Evolutionary conservation across 768 basidiomycete species (phyloP), one percentile per base, ranked within the genome.

Genomic region (Rhizopogon roseolus): DNA sequence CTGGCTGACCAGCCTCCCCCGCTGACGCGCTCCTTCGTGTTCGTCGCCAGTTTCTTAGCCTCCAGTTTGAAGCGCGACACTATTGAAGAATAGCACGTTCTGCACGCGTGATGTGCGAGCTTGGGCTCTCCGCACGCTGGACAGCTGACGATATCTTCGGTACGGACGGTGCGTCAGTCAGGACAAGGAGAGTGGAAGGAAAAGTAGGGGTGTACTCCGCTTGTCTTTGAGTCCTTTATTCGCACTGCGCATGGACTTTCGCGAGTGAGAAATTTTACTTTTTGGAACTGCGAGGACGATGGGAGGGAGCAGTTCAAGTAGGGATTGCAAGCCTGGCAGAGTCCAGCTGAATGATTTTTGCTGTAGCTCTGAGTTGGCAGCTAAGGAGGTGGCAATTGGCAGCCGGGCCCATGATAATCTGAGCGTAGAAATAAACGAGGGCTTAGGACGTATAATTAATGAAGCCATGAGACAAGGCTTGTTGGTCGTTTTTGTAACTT

Each of bases 171-270:
- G 6, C 16, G 55, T 60, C 36, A 64, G 53, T 45, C 4, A 42
- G 49, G 32, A 28, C 40, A 28, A 25, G 4, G 28, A 25, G 11
- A 37, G 25, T 49, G 1, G 32, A 19, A 36, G 29, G 44, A 41
- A 50, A 45, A 39, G 38, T 11, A 32, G 56, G 59, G 7, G 71
- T 84, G 56, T 63, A 93, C 96, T 93, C 56, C 85, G 85, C 69
- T 93, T 95, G 71, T 98, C 94, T 69, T 94, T 92, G 62, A 97
- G 73, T 1, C 94, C 93, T 70, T 98, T 98, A 71, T 94, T 93
- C 14, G 94, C 88, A 57, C 84, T 85, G 40, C 95, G 80, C 93
- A 96, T 96, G n/a, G 87, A 81, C 70, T 98, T 98, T 49, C 90
- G 79, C 19, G 92, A 93, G 71, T 98, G 94, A 0, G 94, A 93